phyloP scores from a whole-genome alignment of 2,329 filamentous ascomycete genomes.

The Fusarium drepaniforme region DNA sequence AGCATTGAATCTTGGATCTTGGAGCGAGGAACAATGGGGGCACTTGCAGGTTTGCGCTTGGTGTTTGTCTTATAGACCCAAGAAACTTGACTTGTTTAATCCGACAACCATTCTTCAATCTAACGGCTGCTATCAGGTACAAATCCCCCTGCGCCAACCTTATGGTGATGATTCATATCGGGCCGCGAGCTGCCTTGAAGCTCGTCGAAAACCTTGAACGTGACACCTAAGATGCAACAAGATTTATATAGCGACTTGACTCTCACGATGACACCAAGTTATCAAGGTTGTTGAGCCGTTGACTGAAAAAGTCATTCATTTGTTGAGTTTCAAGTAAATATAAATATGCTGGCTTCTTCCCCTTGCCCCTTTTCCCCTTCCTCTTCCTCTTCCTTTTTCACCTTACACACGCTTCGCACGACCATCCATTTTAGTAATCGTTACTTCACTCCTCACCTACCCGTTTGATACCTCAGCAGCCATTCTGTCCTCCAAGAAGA shows the following conservation, averaged over 20 bases:
- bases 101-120: conserved; percentile 12
- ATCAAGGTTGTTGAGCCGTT: background rate
- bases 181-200: background rate
- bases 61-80: conserved; percentile 32
- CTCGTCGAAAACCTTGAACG: background rate
- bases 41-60: conserved; percentile 31
- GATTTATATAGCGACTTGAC: background rate
- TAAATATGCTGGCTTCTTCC: background rate
- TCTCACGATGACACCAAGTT: background rate
- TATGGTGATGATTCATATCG: background rate
- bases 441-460: background rate
- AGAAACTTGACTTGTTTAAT: conserved; percentile 16
- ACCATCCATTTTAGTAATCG: background rate
- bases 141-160: background rate
- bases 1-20: conserved; percentile 18
- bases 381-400: background rate
- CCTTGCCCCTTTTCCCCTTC: background rate
- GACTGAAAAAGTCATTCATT: background rate
- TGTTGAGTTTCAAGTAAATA: background rate
- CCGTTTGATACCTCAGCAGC: background rate
- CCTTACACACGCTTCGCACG: background rate
- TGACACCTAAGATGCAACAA: background rate
- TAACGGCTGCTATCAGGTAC: background rate
- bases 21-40: conserved; percentile 28
- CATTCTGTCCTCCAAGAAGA: background rate